phyloP scores from a whole-genome alignment of 2,329 filamentous ascomycete species.

The Paecilomyces fulvus region DNA sequence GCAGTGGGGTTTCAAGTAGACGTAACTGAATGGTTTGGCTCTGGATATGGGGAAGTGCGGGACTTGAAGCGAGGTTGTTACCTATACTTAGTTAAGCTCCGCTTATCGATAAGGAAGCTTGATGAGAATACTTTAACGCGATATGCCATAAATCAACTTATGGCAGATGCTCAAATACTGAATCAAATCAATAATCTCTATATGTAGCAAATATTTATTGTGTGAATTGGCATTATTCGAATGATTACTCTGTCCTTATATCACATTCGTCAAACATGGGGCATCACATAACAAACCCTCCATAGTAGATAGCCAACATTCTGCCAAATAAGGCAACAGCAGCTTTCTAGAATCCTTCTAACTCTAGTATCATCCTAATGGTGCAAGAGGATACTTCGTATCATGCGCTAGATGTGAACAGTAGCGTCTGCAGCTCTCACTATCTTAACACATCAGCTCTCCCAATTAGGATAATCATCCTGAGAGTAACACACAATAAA shows the following conservation, averaged over 20 bases:
- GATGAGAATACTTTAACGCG: neutral
- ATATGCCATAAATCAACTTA: too few relatives aligned
- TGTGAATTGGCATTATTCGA: too few relatives aligned
- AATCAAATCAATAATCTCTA: too few relatives aligned
- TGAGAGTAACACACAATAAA: neutral
- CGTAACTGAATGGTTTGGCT: neutral
- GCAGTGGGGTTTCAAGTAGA: neutral
- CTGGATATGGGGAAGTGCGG: neutral
- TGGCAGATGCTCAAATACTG: too few relatives aligned
- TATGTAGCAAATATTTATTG: too few relatives aligned
- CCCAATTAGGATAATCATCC: neutral
- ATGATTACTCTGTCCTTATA: too few relatives aligned
- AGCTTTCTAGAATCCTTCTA: neutral
- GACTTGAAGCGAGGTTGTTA: slow-evolving; percentile 1
- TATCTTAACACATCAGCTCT: neutral
- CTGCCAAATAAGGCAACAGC: neutral
- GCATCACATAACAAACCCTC: too few relatives aligned
- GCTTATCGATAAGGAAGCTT: slow-evolving; percentile 17
- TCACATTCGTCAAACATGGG: too few relatives aligned
- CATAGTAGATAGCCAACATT: too few relatives aligned
- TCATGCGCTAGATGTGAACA: neutral
- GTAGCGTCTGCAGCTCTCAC: neutral
- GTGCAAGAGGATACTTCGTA: neutral
- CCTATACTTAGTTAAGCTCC: slow-evolving; percentile 3
- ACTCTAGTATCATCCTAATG: neutral